These are phyloP conservation scores for Areca catechu DNA, from an alignment of 176 grass and related monocot genomes.

Conservation along the genomic window DNA sequence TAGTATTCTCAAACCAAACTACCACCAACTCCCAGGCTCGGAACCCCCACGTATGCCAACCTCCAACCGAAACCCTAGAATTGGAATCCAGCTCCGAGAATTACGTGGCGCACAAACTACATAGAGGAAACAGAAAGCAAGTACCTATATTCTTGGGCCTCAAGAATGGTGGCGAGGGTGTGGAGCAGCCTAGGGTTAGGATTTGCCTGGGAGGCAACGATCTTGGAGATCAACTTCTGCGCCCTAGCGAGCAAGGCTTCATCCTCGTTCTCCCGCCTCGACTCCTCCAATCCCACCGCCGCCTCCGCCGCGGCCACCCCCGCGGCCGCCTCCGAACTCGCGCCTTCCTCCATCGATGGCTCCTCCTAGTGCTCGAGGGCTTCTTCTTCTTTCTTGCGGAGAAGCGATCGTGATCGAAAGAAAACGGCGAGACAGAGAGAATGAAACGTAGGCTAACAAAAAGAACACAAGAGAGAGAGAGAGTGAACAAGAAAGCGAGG, in stretches of 20 bases:
- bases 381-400: too few relatives aligned
- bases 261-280: slow-evolving; percentile 24
- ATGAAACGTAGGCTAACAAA: too few relatives aligned
- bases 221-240: slow-evolving; percentile 41
- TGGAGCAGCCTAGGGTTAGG: slow-evolving; percentile 81
- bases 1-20: too few relatives aligned
- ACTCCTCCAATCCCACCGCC: background rate
- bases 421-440: too few relatives aligned
- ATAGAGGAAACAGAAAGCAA: background rate
- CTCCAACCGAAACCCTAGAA: background rate
- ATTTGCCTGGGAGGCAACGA: slow-evolving; percentile 43
- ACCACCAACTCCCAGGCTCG: background rate
- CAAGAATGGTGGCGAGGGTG: slow-evolving; percentile 78
- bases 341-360: background rate
- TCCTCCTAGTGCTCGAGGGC: too few relatives aligned
- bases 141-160: slow-evolving; percentile 65
- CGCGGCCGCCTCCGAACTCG: background rate
- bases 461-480: too few relatives aligned
- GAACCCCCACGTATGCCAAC: background rate
- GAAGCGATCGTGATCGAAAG: too few relatives aligned
- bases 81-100: background rate
- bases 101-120: background rate
- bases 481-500: too few relatives aligned
- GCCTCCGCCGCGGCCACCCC: background rate
- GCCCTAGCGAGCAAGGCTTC: slow-evolving; percentile 47